Percentiles rank a stretch among this genome's conserved stretches.
These are phyloP conservation scores for Parachaetomium inaequale DNA, from an alignment of 495 filamentous ascomycete genomes.

Conservation along the genomic window DNA sequence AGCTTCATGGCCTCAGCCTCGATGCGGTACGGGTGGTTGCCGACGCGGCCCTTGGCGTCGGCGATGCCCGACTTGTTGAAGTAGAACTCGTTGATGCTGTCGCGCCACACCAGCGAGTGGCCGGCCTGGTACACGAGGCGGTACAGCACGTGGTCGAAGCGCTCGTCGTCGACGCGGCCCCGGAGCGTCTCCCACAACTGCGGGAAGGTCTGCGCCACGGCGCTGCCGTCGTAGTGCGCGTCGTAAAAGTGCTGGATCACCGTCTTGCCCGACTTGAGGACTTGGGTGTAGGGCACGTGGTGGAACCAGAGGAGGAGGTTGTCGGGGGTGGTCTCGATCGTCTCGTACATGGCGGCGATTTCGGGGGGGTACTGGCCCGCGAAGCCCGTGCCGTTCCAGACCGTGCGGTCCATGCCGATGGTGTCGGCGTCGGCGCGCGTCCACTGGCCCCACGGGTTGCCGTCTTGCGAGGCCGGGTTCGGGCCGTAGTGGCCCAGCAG, in stretches of 20 bases:
- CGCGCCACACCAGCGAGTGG: constrained; percentile 67
- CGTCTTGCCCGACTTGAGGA: constrained; percentile 60
- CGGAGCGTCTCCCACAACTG: constrained; percentile 51
- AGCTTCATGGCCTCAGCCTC: constrained; percentile 63
- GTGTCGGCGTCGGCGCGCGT: constrained; percentile 55
- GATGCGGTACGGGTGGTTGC: constrained; percentile 58
- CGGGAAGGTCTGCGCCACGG: constrained; percentile 56
- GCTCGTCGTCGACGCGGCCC: constrained; percentile 56
- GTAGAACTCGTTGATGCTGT: constrained; percentile 61
- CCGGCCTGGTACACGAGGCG: constrained; percentile 62
- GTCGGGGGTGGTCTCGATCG: constrained; percentile 62
- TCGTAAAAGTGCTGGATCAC: constrained; percentile 78
- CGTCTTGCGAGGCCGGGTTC: constrained; percentile 62
- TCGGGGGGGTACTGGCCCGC: constrained; percentile 64
- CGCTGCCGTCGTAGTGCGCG: constrained; percentile 61
- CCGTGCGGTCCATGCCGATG: constrained; percentile 74
- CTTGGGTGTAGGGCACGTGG: constrained; percentile 65
- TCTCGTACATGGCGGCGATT: constrained; percentile 54
- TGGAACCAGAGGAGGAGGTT: constrained; percentile 73
- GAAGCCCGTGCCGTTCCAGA: constrained; percentile 61
- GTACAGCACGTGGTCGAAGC: constrained; percentile 56
- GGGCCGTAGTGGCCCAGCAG: constrained; percentile 64
- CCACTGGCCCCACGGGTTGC: constrained; percentile 71
- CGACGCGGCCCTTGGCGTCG: constrained; percentile 52
- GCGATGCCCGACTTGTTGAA: constrained; percentile 55